These are phyloP conservation scores for Peronosclerospora sorghi DNA, from an alignment of 352 stramenopile genomes.

Conservation along the genomic window DNA sequence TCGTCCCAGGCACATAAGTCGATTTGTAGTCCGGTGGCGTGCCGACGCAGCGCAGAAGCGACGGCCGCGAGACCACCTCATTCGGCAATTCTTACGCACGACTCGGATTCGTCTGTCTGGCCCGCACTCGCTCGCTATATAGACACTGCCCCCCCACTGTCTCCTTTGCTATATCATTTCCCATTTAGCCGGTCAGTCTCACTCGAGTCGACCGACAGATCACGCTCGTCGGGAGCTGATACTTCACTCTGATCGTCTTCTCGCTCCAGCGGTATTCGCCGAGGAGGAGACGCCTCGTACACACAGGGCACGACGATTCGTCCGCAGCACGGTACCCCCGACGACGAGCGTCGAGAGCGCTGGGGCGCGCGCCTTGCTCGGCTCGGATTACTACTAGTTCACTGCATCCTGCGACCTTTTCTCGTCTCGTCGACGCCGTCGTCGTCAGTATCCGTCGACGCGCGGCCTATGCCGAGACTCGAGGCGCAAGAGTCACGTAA, in stretches of 20 bases:
- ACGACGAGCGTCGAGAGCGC: constrained; percentile 12
- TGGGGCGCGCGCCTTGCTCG: constrained; percentile 28
- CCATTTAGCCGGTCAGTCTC: no score
- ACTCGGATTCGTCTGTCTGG: no score
- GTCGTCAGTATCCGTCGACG: constrained; percentile 3
- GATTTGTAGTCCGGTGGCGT: constrained; percentile 11
- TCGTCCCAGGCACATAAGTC: constrained; percentile 8
- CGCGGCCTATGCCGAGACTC: constrained; percentile 4
- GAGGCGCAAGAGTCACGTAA: neutral
- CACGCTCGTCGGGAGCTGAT: no score
- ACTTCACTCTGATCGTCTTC: no score
- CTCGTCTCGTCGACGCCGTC: constrained; percentile 6
- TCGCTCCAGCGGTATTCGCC: no score
- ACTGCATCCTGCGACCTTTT: constrained; percentile 25
- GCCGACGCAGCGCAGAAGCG: constrained; percentile 9
- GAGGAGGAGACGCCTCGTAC: no score
- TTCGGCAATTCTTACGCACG: constrained; percentile 23
- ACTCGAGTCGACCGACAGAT: no score
- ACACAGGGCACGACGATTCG: constrained; percentile 4
- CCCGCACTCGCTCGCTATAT: no score
- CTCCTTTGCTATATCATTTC: no score
- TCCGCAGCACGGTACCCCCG: neutral
- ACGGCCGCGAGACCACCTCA: constrained; percentile 14
- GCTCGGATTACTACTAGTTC: constrained; percentile 20
- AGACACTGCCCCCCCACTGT: no score